Evolutionary conservation across 345 rosid genomes (phyloP).

Genomic region (Physaria fendleri): DNA sequence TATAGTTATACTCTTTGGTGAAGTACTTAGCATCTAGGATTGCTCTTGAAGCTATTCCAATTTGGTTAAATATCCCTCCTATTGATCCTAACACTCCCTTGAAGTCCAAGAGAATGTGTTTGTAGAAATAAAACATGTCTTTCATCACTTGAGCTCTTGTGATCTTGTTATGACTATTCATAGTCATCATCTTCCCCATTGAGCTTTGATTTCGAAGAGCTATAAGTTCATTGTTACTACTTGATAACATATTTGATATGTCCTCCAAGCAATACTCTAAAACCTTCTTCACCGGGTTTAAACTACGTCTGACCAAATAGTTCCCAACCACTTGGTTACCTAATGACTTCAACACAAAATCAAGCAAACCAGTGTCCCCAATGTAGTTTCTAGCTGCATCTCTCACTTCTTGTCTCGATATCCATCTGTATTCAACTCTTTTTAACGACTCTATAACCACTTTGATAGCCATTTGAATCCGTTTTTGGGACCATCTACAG

Average conservation of each 20-base stretch:
- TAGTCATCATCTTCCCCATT: constrained; percentile 26
- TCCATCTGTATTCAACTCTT: constrained; percentile 58
- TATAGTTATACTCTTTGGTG: constrained; percentile 51
- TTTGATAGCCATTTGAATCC: constrained; percentile 79
- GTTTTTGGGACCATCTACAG: constrained; percentile 83
- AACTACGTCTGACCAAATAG: constrained; percentile 73
- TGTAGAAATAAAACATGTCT: constrained; percentile 55
- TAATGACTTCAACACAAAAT: constrained; percentile 79
- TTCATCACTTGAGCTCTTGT: constrained; percentile 58
- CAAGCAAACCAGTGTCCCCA: constrained; percentile 88
- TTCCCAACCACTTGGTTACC: constrained; percentile 89
- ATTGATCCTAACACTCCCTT: constrained; percentile 31
- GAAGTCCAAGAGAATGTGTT: constrained; percentile 47
- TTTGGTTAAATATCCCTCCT: constrained; percentile 41
- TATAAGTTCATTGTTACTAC: constrained; percentile 33
- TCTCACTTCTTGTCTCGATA: constrained; percentile 89
- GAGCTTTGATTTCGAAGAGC: constrained; percentile 35
- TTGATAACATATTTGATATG: constrained; percentile 42
- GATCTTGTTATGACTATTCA: constrained; percentile 37
- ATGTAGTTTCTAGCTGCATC: constrained; percentile 84
- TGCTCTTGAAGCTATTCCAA: constrained; percentile 50
- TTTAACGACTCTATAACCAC: constrained; percentile 74
- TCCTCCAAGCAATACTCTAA: constrained; percentile 83
- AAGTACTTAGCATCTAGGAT: constrained; percentile 71
- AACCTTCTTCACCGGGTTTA: constrained; percentile 90